Conservation (phyloP, 2,329 filamentous ascomycete genomes). For the Apiospora koreana region DNA sequence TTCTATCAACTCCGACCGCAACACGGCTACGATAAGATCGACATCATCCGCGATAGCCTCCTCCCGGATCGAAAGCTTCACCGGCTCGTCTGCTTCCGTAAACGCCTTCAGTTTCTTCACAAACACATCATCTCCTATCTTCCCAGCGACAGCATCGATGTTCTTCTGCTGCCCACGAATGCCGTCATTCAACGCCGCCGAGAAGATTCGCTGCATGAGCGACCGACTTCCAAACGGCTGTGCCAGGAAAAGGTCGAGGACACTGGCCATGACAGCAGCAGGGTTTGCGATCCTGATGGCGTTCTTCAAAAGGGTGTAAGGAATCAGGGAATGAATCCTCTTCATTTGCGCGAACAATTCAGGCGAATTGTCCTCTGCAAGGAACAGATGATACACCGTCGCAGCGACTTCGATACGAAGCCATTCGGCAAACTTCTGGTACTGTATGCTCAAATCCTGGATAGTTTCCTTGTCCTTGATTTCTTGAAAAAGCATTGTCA, state of each 20-base stretch:
- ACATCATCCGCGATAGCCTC: constrained; percentile 75
- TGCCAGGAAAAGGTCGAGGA: constrained; percentile 92
- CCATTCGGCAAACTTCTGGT: constrained; percentile 98
- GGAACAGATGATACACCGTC: constrained; percentile 94
- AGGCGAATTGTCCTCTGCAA: constrained; percentile 96
- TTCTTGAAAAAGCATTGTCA: constrained; percentile 90
- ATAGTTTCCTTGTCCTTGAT: constrained; percentile 90
- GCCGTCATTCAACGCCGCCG: constrained; percentile 85
- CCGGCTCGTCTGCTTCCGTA: constrained; percentile 70
- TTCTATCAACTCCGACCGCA: constrained; percentile 75
- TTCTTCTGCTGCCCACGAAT: constrained; percentile 84
- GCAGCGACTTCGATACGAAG: constrained; percentile 94
- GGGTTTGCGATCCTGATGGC: constrained; percentile 96
- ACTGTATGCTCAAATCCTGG: constrained; percentile 86
- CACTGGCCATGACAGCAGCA: constrained; percentile 93
- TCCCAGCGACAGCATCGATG: constrained; percentile 74
- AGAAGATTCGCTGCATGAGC: constrained; percentile 91
- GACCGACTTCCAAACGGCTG: constrained; percentile 92
- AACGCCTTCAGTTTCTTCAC: constrained; percentile 82
- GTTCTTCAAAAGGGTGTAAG: constrained; percentile 92
- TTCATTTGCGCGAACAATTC: constrained; percentile 94
- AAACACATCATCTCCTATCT: constrained; percentile 80
- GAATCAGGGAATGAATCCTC: constrained; percentile 90
- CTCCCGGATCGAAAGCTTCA: constrained; percentile 72
- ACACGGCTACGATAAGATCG: constrained; percentile 82